Conservation (phyloP, 768 basidiomycete genomes). For the Trametes sanguinea region DNA sequence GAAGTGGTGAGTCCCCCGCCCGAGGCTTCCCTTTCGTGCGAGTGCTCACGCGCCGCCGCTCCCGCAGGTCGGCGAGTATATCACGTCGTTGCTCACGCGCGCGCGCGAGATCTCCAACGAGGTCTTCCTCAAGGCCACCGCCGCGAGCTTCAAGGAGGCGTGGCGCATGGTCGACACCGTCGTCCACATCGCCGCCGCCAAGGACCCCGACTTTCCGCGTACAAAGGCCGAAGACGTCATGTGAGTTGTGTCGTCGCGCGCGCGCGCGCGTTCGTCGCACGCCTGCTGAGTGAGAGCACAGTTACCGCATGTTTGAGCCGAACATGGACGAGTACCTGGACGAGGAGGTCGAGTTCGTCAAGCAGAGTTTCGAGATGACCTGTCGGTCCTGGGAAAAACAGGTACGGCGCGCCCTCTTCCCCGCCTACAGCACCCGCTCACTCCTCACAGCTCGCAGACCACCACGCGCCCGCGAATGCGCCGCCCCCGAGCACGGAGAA, state of each 20-base stretch:
- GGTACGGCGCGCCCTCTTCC: no score
- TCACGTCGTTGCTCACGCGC: slow-evolving; percentile 70
- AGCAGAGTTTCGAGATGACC: slow-evolving; percentile 68
- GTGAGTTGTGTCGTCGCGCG: slow-evolving; percentile 44
- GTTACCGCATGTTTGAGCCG: slow-evolving; percentile 92
- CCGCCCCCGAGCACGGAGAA: slow-evolving; percentile 14
- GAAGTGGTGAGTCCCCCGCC: slow-evolving; percentile 66
- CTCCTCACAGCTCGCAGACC: slow-evolving; percentile 25
- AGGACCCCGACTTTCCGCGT: slow-evolving; percentile 45
- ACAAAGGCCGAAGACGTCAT: slow-evolving; percentile 79
- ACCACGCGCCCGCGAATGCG: slow-evolving; percentile 20
- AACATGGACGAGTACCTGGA: slow-evolving; percentile 99
- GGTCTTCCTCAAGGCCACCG: slow-evolving; percentile 79
- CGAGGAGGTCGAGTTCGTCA: slow-evolving; percentile 86
- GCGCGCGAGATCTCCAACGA: slow-evolving; percentile 75
- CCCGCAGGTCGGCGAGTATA: slow-evolving; percentile 81
- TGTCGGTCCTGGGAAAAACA: slow-evolving; percentile 82
- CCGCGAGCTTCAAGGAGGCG: slow-evolving; percentile 86
- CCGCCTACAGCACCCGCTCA: no score
- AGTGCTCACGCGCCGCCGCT: background rate
- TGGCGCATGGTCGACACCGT: slow-evolving; percentile 85
- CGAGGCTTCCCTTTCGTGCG: background rate
- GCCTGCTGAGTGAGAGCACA: slow-evolving; percentile 33
- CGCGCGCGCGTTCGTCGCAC: background rate
- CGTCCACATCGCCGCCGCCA: slow-evolving; percentile 52